These are phyloP conservation scores for Diaporthe citrichinensis DNA, from an alignment of 2,329 filamentous ascomycete species.

Conservation along the genomic window DNA sequence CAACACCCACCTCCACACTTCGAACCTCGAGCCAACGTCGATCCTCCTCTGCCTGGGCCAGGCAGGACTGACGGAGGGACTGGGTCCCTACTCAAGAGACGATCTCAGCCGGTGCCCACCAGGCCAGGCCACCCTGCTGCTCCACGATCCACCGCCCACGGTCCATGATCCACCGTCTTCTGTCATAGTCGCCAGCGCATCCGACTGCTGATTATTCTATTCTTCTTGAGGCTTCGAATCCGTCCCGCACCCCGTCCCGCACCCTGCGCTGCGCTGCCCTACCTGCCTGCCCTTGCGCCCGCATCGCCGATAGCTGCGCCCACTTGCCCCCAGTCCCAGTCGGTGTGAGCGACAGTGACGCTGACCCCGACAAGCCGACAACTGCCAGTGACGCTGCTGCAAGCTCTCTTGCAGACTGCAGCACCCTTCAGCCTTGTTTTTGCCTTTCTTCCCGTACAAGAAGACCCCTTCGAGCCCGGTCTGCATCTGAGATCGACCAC, in stretches of 20 bases:
- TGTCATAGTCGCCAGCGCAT: constrained; percentile 35
- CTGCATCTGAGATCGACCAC: constrained; percentile 34
- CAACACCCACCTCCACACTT: constrained; percentile 1
- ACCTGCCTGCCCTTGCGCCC: constrained; percentile 13
- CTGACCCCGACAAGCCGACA: constrained; percentile 1
- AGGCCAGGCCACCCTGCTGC: constrained; percentile 24
- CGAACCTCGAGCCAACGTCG: constrained; percentile 11
- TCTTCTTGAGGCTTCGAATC: constrained; percentile 32
- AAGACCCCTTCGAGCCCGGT: constrained; percentile 19
- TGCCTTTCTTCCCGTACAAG: constrained; percentile 14
- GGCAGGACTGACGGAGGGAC: background rate
- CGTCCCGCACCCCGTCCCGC: background rate
- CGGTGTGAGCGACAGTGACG: constrained; percentile 8
- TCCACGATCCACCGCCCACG: constrained; percentile 34
- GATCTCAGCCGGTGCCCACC: constrained; percentile 32
- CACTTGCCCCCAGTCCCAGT: constrained; percentile 1
- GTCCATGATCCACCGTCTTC: constrained; percentile 30
- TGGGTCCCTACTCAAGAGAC: background rate
- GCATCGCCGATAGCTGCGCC: constrained; percentile 31
- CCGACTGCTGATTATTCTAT: constrained; percentile 27
- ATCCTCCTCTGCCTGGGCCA: constrained; percentile 15
- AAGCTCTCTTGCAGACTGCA: constrained; percentile 14
- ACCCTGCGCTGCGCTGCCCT: background rate
- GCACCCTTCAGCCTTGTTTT: constrained; percentile 30
- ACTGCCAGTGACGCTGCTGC: constrained; percentile 32